Evolutionary conservation across 257 asterid species (phyloP).

Genomic region (Fraxinus pennsylvanica): DNA sequence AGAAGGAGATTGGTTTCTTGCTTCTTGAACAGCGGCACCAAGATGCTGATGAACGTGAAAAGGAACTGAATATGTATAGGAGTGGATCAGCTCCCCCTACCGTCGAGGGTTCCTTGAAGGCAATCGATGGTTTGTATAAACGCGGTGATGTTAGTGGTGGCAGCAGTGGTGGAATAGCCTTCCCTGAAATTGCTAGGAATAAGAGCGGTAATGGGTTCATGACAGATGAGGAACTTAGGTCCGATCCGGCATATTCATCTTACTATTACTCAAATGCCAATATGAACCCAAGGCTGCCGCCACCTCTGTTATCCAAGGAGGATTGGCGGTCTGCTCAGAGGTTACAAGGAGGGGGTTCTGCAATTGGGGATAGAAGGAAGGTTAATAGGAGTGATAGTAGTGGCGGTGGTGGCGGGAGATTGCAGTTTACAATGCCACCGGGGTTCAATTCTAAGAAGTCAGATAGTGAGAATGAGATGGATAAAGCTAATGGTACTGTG

Average conservation of each 20-base stretch:
- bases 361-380: constrained; percentile 94
- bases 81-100: constrained; percentile 99
- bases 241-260: constrained; percentile 79
- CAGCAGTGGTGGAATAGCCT: constrained; percentile 29
- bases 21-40: constrained; percentile 73
- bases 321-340: constrained; percentile 91
- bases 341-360: constrained; percentile 81
- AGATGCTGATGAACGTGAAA: constrained; percentile 79
- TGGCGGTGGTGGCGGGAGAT: constrained; percentile 18
- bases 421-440: constrained; percentile 55
- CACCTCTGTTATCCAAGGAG: constrained; percentile 91
- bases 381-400: constrained; percentile 54
- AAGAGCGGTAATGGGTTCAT: constrained; percentile 57
- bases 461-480: constrained; percentile 52
- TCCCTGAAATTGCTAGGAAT: constrained; percentile 53
- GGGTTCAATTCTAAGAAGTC: constrained; percentile 66
- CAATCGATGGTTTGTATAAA: constrained; percentile 86
- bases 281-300: constrained; percentile 96
- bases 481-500: constrained; percentile 54
- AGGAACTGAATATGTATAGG: constrained; percentile 87
- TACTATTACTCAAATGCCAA: constrained; percentile 88
- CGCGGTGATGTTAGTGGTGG: constrained; percentile 43
- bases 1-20: constrained; percentile 74
- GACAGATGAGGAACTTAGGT: constrained; percentile 95
- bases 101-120: constrained; percentile 88